Evolutionary conservation across 345 rosid genomes (phyloP), one percentile per base, ranked within the genome.

Genomic region (Anacardium occidentale): DNA sequence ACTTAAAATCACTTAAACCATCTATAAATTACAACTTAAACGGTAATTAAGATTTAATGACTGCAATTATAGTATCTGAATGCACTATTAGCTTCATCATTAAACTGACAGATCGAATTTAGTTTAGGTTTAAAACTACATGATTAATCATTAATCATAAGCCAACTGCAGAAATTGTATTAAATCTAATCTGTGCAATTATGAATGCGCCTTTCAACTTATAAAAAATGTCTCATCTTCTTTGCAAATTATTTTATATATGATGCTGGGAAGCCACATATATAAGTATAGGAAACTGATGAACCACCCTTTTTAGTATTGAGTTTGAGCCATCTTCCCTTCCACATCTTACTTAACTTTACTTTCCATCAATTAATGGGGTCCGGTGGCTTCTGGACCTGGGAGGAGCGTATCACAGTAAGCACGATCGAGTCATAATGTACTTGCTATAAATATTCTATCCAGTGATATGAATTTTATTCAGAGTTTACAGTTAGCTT

Each of bases 401-500:
- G 58, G 22, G 64, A 59, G 34, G 11, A 18, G 47, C 47, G n/a
- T 61, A 69, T 71, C 17, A 73, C 44, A 44, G 57, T 71, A 29
- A 69, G 44, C 34, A 72, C 48, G 57, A 48, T 70, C 63, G 45
- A 54, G 20, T 62, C 69, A 44, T 48, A 48, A 10, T 22, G n/a
- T 53, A 57, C 40, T 66, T 34, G 7, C 22, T 45, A 34, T 14
- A 21, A 51, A 5, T 17, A 53, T 18, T 53, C 1, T 53, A 53
- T 20, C 37, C 20, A 37, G n/a, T n/a, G n/a, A n/a, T n/a, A 29
- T 2, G n/a, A 26, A 47, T 11, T 58, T 22, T 50, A 55, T 65
- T 18, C 42, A 54, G 68, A 56, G 7, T 72, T 52, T 59, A 65
- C 66, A 44, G 34, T 69, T 58, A 75, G 78, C 80, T 80, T 70